phyloP scores from a whole-genome alignment of 176 grass and related monocot genomes.

The Miscanthus lutarioriparius region DNA sequence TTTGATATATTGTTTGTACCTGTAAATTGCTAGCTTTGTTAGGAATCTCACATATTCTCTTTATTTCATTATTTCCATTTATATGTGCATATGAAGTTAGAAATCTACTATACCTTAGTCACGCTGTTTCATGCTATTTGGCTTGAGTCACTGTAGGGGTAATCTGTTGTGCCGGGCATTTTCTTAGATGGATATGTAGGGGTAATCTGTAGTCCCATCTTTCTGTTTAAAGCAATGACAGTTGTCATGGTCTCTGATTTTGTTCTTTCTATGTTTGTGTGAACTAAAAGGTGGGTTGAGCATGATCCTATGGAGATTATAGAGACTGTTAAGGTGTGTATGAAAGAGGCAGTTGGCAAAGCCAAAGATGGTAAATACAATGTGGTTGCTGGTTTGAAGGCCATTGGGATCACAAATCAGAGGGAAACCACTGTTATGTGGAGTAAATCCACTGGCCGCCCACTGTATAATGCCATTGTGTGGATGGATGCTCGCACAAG shows the following conservation, averaged over 20 bases:
- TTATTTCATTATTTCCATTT: background rate
- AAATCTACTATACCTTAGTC: background rate
- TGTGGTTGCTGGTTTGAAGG: slow-evolving; percentile 61
- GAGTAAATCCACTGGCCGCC: slow-evolving; percentile 88
- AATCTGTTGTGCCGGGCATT: too few relatives aligned
- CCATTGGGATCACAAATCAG: slow-evolving; percentile 91
- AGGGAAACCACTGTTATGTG: slow-evolving; percentile 91
- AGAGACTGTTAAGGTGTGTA: slow-evolving; percentile 69
- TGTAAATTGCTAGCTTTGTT: background rate
- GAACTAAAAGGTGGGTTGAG: slow-evolving; percentile 80
- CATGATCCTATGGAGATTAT: slow-evolving; percentile 94
- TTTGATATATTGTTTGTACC: background rate
- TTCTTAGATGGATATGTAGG: too few relatives aligned
- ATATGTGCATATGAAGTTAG: background rate
- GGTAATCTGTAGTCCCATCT: background rate
- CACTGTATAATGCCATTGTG: slow-evolving; percentile 90
- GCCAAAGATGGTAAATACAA: slow-evolving; percentile 55
- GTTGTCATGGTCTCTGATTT: slow-evolving; percentile 2
- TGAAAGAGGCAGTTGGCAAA: slow-evolving; percentile 60
- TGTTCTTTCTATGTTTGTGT: slow-evolving; percentile 1
- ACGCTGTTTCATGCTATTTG: background rate
- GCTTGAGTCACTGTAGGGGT: background rate
- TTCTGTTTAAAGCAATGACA: background rate
- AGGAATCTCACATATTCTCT: background rate
- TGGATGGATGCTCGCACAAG: slow-evolving; percentile 99